phyloP scores from a whole-genome alignment of 1,139 yeast species.

The Yamadazyma siamensis region DNA sequence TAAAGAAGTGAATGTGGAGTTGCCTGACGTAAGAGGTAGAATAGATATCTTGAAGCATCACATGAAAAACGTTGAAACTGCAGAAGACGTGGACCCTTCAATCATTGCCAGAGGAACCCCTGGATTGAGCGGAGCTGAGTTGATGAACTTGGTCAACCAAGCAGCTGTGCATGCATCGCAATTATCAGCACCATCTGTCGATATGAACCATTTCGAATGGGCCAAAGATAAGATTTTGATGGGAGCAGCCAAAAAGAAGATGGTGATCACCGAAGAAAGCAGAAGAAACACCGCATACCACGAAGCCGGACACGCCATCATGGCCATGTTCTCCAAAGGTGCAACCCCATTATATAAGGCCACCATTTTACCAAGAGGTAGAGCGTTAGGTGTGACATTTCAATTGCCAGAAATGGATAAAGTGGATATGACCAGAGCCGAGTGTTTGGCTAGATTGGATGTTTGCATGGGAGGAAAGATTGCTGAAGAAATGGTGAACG shows the following conservation, averaged over 20 bases:
- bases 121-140: slow-evolving; percentile 95
- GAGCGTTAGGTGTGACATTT: slow-evolving; percentile 94
- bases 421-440: slow-evolving; percentile 85
- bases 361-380: slow-evolving; percentile 93
- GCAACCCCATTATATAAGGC: slow-evolving; percentile 97
- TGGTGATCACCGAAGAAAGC: slow-evolving; percentile 95
- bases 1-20: slow-evolving; percentile 89
- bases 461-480: slow-evolving; percentile 99
- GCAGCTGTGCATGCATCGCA: slow-evolving; percentile 98
- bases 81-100: slow-evolving; percentile 81
- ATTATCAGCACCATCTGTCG: slow-evolving; percentile 84
- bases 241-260: slow-evolving; percentile 97
- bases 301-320: slow-evolving; percentile 98
- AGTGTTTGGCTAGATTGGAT: slow-evolving; percentile 87
- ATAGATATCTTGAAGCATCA: slow-evolving; percentile 89
- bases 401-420: slow-evolving; percentile 98
- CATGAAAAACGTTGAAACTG: slow-evolving; percentile 83
- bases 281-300: slow-evolving; percentile 94
- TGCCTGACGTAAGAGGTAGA: slow-evolving; percentile 98
- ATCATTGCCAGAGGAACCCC: slow-evolving; percentile 96
- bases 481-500: slow-evolving; percentile 92
- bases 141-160: slow-evolving; percentile 92
- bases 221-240: slow-evolving; percentile 95
- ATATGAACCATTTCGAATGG: slow-evolving; percentile 95
- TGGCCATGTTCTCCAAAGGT: slow-evolving; percentile 94